Evolutionary conservation across 345 rosid genomes (phyloP), one percentile per base, ranked within the genome.

Genomic region (Gossypium stocksii): DNA sequence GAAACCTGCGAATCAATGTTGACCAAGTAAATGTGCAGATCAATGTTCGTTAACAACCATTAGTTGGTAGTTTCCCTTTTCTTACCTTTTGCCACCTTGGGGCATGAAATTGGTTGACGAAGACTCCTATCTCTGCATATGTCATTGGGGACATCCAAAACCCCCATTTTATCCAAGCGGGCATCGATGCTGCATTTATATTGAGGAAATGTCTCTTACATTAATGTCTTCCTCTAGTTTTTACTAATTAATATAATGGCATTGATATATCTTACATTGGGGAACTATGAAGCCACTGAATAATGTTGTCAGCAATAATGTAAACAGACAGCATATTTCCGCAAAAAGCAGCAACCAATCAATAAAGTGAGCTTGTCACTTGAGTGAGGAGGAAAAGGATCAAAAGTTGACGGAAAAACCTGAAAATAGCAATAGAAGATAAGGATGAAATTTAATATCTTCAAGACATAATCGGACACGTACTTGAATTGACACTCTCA

Each of bases 21-120:
- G 46, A 4, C 29, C n/a, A 12, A 46, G 63, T n/a, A 61, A 63
- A 68, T 56, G 56, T 34, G 25, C 34, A 27, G 46, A 19, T 41
- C 23, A 27, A 27, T 27, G 3, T 71, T 29, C 9, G n/a, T 11
- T 9, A 17, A 15, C 7, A 10, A 7, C 34, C 34, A 27, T 27
- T 27, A 27, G 34, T 3, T 27, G 34, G 34, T 27, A 23, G 46
- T 27, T 20, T 20, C 9, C 12, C n/a, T 17, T 52, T 56, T 78
- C 34, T 27, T 56, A 85, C 90, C 86, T 87, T 74, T 74, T 79
- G 80, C 90, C 90, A 87, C 70, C 87, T 77, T 13, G 83, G 90
- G 51, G 85, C 77, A 1, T 77, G 88, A 70, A 87, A 85, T 66
- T 87, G 88, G 56, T 85, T 83, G 10, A 85, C 7, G 1, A 86